A percentile compares a stretch with the other conserved stretches of the same genome.
phyloP scores from a whole-genome alignment of 495 filamentous ascomycete genomes.

The Elasticomyces elasticus region DNA sequence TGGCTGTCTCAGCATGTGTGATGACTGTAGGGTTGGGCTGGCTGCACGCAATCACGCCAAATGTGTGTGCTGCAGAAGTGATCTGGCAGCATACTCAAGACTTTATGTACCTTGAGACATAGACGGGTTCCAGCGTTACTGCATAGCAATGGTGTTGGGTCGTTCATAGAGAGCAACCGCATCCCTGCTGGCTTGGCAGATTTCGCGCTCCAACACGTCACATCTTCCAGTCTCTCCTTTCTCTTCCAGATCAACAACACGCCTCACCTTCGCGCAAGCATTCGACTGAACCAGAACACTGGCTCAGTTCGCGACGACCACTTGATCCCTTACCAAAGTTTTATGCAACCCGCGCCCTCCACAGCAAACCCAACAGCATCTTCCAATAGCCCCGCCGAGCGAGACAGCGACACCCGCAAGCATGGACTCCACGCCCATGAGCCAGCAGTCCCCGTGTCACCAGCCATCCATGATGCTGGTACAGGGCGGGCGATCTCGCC shows the following conservation, averaged over 20 bases:
- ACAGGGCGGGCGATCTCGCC: neutral
- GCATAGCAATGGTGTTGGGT: neutral
- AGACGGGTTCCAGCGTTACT: neutral
- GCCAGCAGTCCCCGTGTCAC: conserved; percentile 21
- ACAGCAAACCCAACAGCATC: conserved; percentile 48
- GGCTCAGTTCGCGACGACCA: conserved; percentile 56
- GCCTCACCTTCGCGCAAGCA: conserved; percentile 1
- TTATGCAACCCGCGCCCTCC: conserved; percentile 82
- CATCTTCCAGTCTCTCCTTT: neutral
- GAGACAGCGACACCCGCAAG: conserved; percentile 45
- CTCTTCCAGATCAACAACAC: conserved; percentile 10
- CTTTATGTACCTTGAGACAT: conserved; percentile 69
- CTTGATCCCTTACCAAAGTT: conserved; percentile 41
- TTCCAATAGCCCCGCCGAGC: conserved; percentile 37
- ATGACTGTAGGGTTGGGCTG: conserved; percentile 85
- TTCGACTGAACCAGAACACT: conserved; percentile 33
- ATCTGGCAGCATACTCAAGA: conserved; percentile 76
- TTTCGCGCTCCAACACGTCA: neutral
- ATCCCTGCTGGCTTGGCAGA: too few species aligned
- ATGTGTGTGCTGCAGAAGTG: conserved; percentile 84
- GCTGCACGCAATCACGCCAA: conserved; percentile 95
- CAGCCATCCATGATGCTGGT: conserved; percentile 12
- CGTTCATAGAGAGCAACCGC: too few species aligned
- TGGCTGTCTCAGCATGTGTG: conserved; percentile 83
- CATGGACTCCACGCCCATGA: conserved; percentile 56